phyloP scores from a whole-genome alignment of 2,329 filamentous ascomycete species.

The Sclerotinia minor region DNA sequence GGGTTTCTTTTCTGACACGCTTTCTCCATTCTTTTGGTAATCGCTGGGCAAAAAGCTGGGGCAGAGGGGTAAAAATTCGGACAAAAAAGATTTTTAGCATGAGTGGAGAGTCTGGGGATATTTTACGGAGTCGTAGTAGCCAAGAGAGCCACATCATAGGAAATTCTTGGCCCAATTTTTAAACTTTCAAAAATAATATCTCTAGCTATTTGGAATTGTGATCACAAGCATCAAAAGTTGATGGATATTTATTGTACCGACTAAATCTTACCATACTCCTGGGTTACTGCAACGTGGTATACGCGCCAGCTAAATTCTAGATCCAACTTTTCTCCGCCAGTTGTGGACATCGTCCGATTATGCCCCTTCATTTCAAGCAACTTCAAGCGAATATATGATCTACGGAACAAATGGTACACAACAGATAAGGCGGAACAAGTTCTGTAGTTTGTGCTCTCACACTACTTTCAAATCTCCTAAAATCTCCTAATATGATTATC shows the following conservation, averaged over 20 bases:
- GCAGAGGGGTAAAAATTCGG: conserved; percentile 9
- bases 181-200: not conserved
- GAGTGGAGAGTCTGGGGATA: not conserved
- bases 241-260: not conserved
- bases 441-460: too few species aligned
- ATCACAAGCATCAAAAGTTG: not conserved
- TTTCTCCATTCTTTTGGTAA: not conserved
- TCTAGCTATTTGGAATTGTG: not conserved
- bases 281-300: conserved; percentile 1
- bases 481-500: too few species aligned
- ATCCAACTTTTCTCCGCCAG: not conserved
- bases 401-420: not conserved
- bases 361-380: conserved; percentile 19
- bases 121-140: not conserved
- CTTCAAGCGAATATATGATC: conserved; percentile 1
- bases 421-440: not conserved
- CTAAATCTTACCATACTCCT: not conserved
- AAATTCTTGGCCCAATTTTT: not conserved
- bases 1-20: not conserved
- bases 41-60: conserved; percentile 3
- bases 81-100: not conserved
- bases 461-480: too few species aligned
- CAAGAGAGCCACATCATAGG: conserved; percentile 4
- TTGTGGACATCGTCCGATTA: not conserved
- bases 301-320: not conserved